Percentiles rank a stretch among this genome's conserved stretches.
phyloP scores from a whole-genome alignment of 1,284 basidiomycete genomes.

The Marasmius tenuissimus region DNA sequence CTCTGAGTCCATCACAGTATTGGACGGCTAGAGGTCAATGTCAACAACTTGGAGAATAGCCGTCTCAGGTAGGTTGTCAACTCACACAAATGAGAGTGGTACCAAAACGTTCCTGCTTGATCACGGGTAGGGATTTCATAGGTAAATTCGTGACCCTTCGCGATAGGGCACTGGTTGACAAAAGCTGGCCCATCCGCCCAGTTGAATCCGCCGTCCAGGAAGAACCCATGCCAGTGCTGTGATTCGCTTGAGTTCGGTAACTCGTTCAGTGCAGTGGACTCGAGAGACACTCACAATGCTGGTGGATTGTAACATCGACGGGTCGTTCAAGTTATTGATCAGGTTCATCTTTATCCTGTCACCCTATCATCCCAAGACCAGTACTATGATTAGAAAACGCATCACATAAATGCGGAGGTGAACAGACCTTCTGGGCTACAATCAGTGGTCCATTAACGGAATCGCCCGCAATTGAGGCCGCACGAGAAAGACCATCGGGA shows the following conservation, averaged over 20 bases:
- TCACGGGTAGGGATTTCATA: slow-evolving; percentile 22
- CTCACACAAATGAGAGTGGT: slow-evolving; percentile 9
- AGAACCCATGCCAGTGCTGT: slow-evolving; percentile 1
- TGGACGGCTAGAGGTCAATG: slow-evolving; percentile 21
- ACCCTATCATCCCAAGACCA: slow-evolving; percentile 10
- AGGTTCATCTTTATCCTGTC: slow-evolving; percentile 28
- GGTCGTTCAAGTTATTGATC: slow-evolving; percentile 22
- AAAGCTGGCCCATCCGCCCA: slow-evolving; percentile 11
- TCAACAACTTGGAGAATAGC: slow-evolving; percentile 22
- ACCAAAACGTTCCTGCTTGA: slow-evolving; percentile 33
- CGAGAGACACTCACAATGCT: slow-evolving; percentile 19
- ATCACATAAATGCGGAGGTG: no score
- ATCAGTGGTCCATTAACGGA: slow-evolving; percentile 9
- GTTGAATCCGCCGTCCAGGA: no score
- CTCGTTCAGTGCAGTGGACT: no score
- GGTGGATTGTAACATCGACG: slow-evolving; percentile 26
- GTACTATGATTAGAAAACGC: not conserved
- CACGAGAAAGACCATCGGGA: slow-evolving; percentile 18
- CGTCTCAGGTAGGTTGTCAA: slow-evolving; percentile 17
- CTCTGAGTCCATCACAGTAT: slow-evolving; percentile 17
- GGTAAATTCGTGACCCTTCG: slow-evolving; percentile 29
- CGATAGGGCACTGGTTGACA: slow-evolving; percentile 24
- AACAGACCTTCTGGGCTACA: slow-evolving; percentile 10
- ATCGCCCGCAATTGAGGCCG: slow-evolving; percentile 3
- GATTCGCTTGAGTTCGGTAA: not conserved